Evolutionary conservation across 2,329 filamentous ascomycete genomes (phyloP).

Genomic region (Aspergillus glaucus): DNA sequence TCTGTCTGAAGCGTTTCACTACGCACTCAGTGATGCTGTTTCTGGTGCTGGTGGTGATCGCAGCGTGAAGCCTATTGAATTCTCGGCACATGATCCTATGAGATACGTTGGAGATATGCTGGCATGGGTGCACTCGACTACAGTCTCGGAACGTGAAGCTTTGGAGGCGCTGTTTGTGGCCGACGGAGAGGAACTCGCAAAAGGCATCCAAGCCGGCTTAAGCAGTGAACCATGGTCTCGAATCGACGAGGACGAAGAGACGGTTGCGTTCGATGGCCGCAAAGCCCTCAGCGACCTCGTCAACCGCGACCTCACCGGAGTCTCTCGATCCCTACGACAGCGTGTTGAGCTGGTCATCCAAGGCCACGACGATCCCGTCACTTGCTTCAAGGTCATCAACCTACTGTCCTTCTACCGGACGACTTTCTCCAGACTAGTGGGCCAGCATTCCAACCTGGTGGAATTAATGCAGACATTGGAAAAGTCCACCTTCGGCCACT

Average conservation of each 20-base stretch:
- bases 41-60: slow-evolving; percentile 53
- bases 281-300: slow-evolving; percentile 81
- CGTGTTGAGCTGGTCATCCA: slow-evolving; percentile 87
- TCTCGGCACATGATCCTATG: slow-evolving; percentile 83
- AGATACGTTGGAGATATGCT: slow-evolving; percentile 96
- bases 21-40: slow-evolving; percentile 70
- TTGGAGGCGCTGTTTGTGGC: slow-evolving; percentile 86
- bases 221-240: slow-evolving; percentile 80
- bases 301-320: slow-evolving; percentile 75
- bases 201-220: slow-evolving; percentile 70
- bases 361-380: slow-evolving; percentile 80
- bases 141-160: slow-evolving; percentile 88
- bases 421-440: slow-evolving; percentile 77
- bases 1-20: slow-evolving; percentile 81
- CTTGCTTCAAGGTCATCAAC: slow-evolving; percentile 85
- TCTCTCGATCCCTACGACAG: slow-evolving; percentile 77
- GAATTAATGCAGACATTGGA: slow-evolving; percentile 64
- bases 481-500: slow-evolving; percentile 72
- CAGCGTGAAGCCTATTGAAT: slow-evolving; percentile 81
- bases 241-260: slow-evolving; percentile 49
- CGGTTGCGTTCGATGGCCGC: slow-evolving; percentile 65
- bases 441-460: slow-evolving; percentile 61
- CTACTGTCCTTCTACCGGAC: slow-evolving; percentile 80
- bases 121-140: slow-evolving; percentile 90
- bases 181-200: slow-evolving; percentile 81